A percentile compares a stretch with the other conserved stretches of the same genome.
Conservation (phyloP, 306 rosid genomes). For the Astragalus glycyphyllos region DNA sequence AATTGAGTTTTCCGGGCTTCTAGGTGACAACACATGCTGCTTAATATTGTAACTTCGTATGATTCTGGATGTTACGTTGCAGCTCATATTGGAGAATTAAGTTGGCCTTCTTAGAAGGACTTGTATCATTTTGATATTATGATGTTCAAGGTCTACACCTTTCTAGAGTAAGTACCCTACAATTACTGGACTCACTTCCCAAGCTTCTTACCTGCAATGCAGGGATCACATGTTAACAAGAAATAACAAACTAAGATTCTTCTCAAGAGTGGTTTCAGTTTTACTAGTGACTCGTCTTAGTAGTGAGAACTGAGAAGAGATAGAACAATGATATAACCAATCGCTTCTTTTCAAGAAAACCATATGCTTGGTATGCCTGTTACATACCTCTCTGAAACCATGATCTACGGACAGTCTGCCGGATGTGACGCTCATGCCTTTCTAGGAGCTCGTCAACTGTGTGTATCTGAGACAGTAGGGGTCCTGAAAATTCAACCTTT, state of each 20-base stretch:
- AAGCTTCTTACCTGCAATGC: slow-evolving; percentile 60
- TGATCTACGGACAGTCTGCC: slow-evolving; percentile 74
- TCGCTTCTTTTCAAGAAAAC: slow-evolving; percentile 18
- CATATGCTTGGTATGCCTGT: neutral
- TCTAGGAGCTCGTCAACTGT: slow-evolving; percentile 87
- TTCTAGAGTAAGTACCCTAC: slow-evolving; percentile 18
- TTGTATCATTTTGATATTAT: slow-evolving; percentile 17
- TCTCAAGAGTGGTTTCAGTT: slow-evolving; percentile 7
- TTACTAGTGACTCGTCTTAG: neutral
- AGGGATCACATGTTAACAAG: slow-evolving; percentile 40
- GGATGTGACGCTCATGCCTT: slow-evolving; percentile 82
- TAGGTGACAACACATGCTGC: slow-evolving; percentile 36
- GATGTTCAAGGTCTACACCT: slow-evolving; percentile 6
- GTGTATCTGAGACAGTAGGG: slow-evolving; percentile 76
- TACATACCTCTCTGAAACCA: slow-evolving; percentile 94
- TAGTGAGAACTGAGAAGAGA: slow-evolving; percentile 1
- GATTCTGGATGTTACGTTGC: slow-evolving; percentile 31
- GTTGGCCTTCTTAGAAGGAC: slow-evolving; percentile 28
- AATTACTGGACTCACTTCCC: slow-evolving; percentile 45
- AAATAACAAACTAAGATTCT: slow-evolving; percentile 12
- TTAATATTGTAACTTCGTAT: neutral
- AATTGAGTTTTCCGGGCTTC: slow-evolving; percentile 35
- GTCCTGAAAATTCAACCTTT: slow-evolving; percentile 93
- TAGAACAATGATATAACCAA: neutral
- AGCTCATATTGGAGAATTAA: slow-evolving; percentile 28